Evolutionary conservation across 2,329 filamentous ascomycete species (phyloP).

Genomic region (Sarocladiaceae sp.): DNA sequence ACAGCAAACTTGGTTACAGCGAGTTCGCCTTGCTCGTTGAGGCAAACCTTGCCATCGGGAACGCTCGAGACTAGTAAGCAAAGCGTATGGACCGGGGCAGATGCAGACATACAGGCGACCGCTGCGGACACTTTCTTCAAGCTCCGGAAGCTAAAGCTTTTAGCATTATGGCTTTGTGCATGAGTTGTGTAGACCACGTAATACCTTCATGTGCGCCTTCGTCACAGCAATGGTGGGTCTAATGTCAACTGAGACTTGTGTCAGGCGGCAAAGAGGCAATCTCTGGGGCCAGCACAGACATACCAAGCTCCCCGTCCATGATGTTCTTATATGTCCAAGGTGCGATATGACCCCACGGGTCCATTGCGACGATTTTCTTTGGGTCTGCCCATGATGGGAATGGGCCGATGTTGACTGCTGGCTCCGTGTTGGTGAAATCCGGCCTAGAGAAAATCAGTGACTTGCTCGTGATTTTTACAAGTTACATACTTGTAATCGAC

Average conservation of each 20-base stretch:
- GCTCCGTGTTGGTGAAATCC: slow-evolving; percentile 73
- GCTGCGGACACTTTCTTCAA: slow-evolving; percentile 77
- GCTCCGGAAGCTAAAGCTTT: slow-evolving; percentile 63
- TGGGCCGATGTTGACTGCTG: slow-evolving; percentile 80
- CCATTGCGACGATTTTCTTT: slow-evolving; percentile 97
- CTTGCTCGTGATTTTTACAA: neutral
- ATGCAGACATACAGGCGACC: slow-evolving; percentile 58
- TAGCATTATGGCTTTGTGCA: neutral
- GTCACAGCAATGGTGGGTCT: slow-evolving; percentile 88
- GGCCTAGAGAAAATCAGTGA: slow-evolving; percentile 29
- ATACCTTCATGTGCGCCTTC: slow-evolving; percentile 80
- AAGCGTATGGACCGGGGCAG: slow-evolving; percentile 6
- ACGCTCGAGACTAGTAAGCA: slow-evolving; percentile 30
- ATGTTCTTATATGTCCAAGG: slow-evolving; percentile 77
- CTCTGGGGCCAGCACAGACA: no score
- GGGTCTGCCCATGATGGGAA: slow-evolving; percentile 84
- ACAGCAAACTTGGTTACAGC: slow-evolving; percentile 96
- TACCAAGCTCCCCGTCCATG: slow-evolving; percentile 46
- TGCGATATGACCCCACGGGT: slow-evolving; percentile 82
- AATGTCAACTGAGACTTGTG: slow-evolving; percentile 73
- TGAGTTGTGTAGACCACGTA: no score
- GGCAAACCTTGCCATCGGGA: slow-evolving; percentile 80
- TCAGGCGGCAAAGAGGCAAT: no score
- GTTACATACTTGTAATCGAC: slow-evolving; percentile 60
- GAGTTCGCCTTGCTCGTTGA: slow-evolving; percentile 80